phyloP scores from a whole-genome alignment of 768 basidiomycete species.

The Tulasnella sp. region DNA sequence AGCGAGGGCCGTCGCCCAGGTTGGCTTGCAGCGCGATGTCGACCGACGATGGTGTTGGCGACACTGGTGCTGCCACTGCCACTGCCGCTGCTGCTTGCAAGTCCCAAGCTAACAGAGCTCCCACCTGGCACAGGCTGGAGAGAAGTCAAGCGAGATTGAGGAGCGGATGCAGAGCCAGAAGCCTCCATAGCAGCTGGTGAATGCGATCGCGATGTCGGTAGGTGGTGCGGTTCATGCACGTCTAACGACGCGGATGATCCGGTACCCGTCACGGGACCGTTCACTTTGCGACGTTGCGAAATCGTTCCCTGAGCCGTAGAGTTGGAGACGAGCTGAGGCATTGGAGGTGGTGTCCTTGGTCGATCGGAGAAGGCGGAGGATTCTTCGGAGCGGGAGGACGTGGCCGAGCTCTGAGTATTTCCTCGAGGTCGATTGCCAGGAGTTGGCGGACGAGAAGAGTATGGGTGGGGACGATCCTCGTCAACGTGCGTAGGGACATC shows the following conservation, averaged over 20 bases:
- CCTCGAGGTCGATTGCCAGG: slow-evolving; percentile 10
- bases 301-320: slow-evolving; percentile 23
- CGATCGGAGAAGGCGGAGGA: slow-evolving; percentile 15
- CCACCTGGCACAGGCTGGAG: background rate
- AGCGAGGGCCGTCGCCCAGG: slow-evolving; percentile 13
- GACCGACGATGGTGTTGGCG: background rate
- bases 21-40: slow-evolving; percentile 16
- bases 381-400: slow-evolving; percentile 14
- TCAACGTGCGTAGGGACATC: background rate
- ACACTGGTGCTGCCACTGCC: background rate
- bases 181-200: slow-evolving; percentile 6
- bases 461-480: background rate
- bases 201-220: slow-evolving; percentile 10
- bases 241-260: slow-evolving; percentile 6
- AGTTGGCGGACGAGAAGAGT: slow-evolving; percentile 14
- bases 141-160: background rate
- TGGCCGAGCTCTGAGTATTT: slow-evolving; percentile 16
- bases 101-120: background rate
- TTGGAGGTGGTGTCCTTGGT: slow-evolving; percentile 9
- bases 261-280: background rate
- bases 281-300: slow-evolving; percentile 19
- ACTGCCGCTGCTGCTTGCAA: too few relatives aligned
- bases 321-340: slow-evolving; percentile 17
- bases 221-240: slow-evolving; percentile 5
- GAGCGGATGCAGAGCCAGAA: background rate